phyloP scores from a whole-genome alignment of 2,329 filamentous ascomycete genomes.

The Neonectria hederae region DNA sequence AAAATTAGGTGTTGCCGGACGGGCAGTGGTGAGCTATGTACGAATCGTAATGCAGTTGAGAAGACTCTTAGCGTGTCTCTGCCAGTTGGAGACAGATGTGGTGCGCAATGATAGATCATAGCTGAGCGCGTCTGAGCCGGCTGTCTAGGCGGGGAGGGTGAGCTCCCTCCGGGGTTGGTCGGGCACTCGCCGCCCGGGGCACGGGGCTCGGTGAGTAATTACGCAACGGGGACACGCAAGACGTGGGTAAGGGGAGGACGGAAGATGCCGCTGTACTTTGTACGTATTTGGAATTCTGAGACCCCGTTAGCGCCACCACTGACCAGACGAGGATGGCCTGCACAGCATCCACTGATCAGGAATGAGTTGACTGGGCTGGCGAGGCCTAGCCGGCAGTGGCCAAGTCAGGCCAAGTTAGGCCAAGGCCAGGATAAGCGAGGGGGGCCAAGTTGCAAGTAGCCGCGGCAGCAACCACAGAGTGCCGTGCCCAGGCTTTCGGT shows the following conservation, averaged over 20 bases:
- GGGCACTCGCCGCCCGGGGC: too few relatives aligned
- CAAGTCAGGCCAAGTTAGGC: slow-evolving; percentile 3
- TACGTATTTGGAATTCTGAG: slow-evolving; percentile 10
- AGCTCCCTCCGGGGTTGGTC: neutral
- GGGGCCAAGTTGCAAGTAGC: slow-evolving; percentile 9
- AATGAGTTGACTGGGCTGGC: slow-evolving; percentile 27
- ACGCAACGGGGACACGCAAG: slow-evolving; percentile 20
- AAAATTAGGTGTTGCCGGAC: neutral
- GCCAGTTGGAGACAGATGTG: slow-evolving; percentile 2
- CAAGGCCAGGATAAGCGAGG: slow-evolving; percentile 26
- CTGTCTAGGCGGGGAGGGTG: neutral
- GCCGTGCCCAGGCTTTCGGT: slow-evolving; percentile 25
- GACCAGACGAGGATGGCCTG: slow-evolving; percentile 28
- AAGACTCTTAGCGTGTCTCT: neutral
- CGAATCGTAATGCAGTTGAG: neutral
- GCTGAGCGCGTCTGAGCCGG: neutral
- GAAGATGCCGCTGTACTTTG: slow-evolving; percentile 1
- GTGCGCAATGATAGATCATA: neutral
- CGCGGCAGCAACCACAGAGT: slow-evolving; percentile 17
- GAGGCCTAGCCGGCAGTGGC: slow-evolving; percentile 21
- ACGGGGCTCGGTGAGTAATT: slow-evolving; percentile 9
- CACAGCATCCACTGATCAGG: slow-evolving; percentile 24
- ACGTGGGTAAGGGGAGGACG: slow-evolving; percentile 34
- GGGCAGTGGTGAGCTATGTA: slow-evolving; percentile 10
- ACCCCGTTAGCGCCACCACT: slow-evolving; percentile 23